Evolutionary conservation across 148 eudicot species (phyloP), one percentile per base, ranked within the genome.

Genomic region (Nepenthes gracilis): DNA sequence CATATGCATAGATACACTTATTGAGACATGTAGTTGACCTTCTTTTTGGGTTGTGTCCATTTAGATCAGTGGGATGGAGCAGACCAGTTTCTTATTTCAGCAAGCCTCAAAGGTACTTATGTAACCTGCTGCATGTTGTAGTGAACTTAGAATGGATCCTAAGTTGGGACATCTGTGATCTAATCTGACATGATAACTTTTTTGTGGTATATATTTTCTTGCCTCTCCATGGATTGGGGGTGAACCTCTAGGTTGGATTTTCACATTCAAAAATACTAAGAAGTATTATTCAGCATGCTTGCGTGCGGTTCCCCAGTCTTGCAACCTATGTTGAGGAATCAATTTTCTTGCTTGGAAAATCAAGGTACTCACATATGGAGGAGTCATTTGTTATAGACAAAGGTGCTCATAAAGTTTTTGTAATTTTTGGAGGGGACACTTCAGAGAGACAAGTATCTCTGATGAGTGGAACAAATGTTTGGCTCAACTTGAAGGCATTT

Each of bases 61-160:
- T 54, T 67, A 90, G 97, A 82, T 90, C 60, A 90, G 97, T 72
- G 97, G 97, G 59, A 90, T 90, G 97, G 97, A 90, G 74, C 97
- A 90, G 74, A 90, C 95, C 50, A 90, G 97, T 79, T 90, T 90
- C 74, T 75, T 90, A 55, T 90, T 90, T 76, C 97, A 90, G 75
- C 97, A 90, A 78, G 86, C 97, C 49, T 82, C 97, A 67, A 90
- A 82, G 97, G 97, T 90, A 71, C 35, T 59, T 55, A 9, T 23
- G 6, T 66, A 23, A 23, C 47, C 47, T 33, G 51, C 5, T 32
- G 58, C 67, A 34, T 50, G 4, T 57, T 3, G 45, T 8, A 40
- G 45, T 40, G 45, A 8, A 8, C 6, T 3, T 1, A 3, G 45
- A 3, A 40, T 8, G 45, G 45, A 8, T 3, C 8, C 45, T 40